Base-by-base conservation (phyloP, 2,329 filamentous ascomycete genomes). In the Rhinocladiella similis region DNA sequence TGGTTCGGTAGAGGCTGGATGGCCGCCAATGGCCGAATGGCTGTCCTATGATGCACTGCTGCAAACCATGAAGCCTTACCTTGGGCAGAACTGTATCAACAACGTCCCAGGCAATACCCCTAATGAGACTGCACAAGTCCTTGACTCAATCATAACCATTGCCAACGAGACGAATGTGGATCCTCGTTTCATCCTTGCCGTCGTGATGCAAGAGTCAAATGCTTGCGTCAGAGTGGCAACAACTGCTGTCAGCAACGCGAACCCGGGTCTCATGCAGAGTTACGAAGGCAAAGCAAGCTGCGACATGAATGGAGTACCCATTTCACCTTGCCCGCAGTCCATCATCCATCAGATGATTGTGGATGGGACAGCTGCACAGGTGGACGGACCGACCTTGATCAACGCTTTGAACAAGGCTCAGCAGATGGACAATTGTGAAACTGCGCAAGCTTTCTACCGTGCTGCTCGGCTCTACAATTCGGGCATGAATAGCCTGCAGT, bases 131-230 rank as follows among this genome's bases (percentile, higher is more conserved):
- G n/a, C 54, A 13, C 18, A 59, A 5, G 57, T 70, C 20, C 57
- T 56, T 10, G 54, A 63, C 20, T 54, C 61, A 7, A 69, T 68
- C 27, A 61, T 68, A 27, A 41, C 50, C 6, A 61, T 69, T 5
- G 58, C 68, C 2, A 47, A 56, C 6, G 50, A 63, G 9, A 59
- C 64, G 12, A 42, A 54, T 0, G 63, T 71, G 7, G 68, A 72
- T 51, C 67, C 66, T 33, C 63, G 69, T 3, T 69, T 70, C 54
- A 69, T 70, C 22, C 59, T 72, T 1, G 70, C 69, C 5, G 61
- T 69, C n/a, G 64, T 71, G 12, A 66, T 70, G 61, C 70, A 72
- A 60, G 70, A 72, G 53, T 68, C 66, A 1, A 56, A 52, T 50
- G 64, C 64, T 12, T 67, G 65, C 36, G 67, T 68, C 38, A 63